Base-by-base conservation (phyloP, 2,329 filamentous ascomycete genomes). In the Aureobasidium pullulans region DNA sequence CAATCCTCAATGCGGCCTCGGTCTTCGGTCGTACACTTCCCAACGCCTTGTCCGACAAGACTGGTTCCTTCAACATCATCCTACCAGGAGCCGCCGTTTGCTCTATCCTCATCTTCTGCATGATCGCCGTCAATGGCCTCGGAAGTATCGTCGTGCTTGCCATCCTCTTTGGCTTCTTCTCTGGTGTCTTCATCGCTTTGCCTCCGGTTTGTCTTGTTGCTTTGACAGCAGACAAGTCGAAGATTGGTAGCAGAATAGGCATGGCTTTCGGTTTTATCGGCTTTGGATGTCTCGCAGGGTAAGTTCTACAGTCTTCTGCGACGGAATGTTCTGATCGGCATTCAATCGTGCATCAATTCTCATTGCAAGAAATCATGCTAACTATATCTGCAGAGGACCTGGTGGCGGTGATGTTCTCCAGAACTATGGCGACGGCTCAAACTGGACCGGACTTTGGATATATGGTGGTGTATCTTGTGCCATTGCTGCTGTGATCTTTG, bases 211-310 rank as follows among this genome's bases (percentile, higher is more conserved):
- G 70, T 46, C 73, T 79, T 52, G 69, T 70, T 6, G 64, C 62
- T 1, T 64, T 79, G 15, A 77, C 75, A 0, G 58, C 64, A n/a
- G 70, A 79, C 62, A 73, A 73, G 62, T 64, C 67, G 16, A 73
- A 70, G 59, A 66, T 79, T 11, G 77, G 77, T 4, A 76, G 73
- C 1, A 67, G 76, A 6, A 73, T 77, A 15, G 76, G 76, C 0
- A 68, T 69, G 68, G 70, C 69, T 1, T 76, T 71, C 59, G 68
- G 68, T 0, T 64, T 73, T 5, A 62, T 67, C 6, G 68, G 66
- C 0, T 61, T 73, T 3, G 74, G 71, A 6, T 61, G 70, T 4
- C 59, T 77, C 15, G 63, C 64, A 16, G 73, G 69, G 49, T 48
- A 36, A 50, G 47, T 50, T 1, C 6, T 8, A 34, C 6, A 3